Evolutionary conservation across 163 green algal species (phyloP).

Genomic region (Prototheca wickerhamii): DNA sequence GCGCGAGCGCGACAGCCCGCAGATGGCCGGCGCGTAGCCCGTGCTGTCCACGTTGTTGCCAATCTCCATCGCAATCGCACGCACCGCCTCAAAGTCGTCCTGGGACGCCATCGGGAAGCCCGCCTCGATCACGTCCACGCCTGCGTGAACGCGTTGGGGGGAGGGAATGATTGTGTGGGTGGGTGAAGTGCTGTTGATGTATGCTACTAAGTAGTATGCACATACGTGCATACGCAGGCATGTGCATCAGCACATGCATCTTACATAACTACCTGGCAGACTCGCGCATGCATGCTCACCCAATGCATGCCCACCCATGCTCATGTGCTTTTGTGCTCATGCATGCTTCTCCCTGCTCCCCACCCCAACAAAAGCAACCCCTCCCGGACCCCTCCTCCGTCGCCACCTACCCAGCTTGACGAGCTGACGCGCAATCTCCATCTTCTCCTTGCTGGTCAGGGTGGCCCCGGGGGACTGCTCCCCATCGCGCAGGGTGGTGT

Average conservation of each 20-base stretch:
- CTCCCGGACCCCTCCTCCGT: neutral
- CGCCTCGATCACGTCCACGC: slow-evolving; percentile 98
- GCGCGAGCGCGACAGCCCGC: slow-evolving; percentile 83
- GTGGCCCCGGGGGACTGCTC: slow-evolving; percentile 91
- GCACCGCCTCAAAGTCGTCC: slow-evolving; percentile 94
- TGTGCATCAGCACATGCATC: too few relatives aligned
- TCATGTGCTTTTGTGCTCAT: neutral
- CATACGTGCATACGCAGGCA: too few relatives aligned
- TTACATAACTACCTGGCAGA: too few relatives aligned
- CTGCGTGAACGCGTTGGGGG: neutral
- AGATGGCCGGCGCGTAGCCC: slow-evolving; percentile 97
- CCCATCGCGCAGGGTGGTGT: slow-evolving; percentile 95
- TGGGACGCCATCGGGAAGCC: slow-evolving; percentile 90
- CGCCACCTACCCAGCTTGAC: slow-evolving; percentile 74
- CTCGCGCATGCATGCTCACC: too few relatives aligned
- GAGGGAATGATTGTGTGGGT: neutral
- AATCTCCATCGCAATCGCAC: slow-evolving; percentile 72
- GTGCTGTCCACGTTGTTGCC: slow-evolving; percentile 67
- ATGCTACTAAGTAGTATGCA: neutral
- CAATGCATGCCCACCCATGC: neutral
- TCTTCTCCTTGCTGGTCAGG: slow-evolving; percentile 84
- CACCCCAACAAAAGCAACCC: neutral
- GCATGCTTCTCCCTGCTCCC: neutral
- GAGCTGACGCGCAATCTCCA: slow-evolving; percentile 85
- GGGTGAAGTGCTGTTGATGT: neutral